A percentile compares a stretch with the other conserved stretches of the same genome.
These are phyloP conservation scores for Helotiales sp. DNA, from an alignment of 2,329 filamentous ascomycete genomes.

Conservation along the genomic window DNA sequence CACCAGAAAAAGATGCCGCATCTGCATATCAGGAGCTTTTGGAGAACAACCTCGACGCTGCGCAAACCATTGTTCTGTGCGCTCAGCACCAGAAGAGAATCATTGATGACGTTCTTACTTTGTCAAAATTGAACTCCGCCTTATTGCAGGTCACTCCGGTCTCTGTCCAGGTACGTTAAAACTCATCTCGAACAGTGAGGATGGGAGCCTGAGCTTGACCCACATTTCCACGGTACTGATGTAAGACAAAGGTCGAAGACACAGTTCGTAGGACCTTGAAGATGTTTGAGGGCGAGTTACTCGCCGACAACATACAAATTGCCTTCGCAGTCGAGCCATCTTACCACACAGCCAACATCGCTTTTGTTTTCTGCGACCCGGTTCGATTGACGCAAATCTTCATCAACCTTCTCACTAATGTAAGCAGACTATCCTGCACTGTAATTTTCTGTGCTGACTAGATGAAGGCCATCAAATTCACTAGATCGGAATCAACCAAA, in stretches of 20 bases:
- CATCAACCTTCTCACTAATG: conserved; percentile 74
- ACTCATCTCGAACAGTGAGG: neutral
- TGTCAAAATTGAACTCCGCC: conserved; percentile 73
- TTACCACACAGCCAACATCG: conserved; percentile 64
- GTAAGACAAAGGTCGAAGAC: conserved; percentile 57
- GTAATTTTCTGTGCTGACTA: neutral
- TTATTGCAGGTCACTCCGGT: conserved; percentile 72
- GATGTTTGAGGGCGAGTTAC: conserved; percentile 78
- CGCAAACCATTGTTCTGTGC: conserved; percentile 76
- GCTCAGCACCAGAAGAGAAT: conserved; percentile 78
- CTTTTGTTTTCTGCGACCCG: conserved; percentile 76
- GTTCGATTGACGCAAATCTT: conserved; percentile 75
- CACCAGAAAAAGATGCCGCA: conserved; percentile 28
- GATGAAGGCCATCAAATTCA: conserved; percentile 62
- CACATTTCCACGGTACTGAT: neutral
- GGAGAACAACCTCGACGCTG: conserved; percentile 68
- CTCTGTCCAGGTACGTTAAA: neutral
- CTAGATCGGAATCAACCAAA: conserved; percentile 61
- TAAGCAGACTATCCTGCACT: neutral
- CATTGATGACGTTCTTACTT: conserved; percentile 67
- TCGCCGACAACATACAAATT: conserved; percentile 72
- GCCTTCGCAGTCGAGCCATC: conserved; percentile 69
- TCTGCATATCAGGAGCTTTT: conserved; percentile 50
- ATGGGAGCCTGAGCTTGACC: neutral
- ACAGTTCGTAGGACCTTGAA: conserved; percentile 71